Percentiles rank a stretch among this genome's conserved stretches.
Conservation (phyloP, 2,329 filamentous ascomycete species). For the Penicillium sp. region DNA sequence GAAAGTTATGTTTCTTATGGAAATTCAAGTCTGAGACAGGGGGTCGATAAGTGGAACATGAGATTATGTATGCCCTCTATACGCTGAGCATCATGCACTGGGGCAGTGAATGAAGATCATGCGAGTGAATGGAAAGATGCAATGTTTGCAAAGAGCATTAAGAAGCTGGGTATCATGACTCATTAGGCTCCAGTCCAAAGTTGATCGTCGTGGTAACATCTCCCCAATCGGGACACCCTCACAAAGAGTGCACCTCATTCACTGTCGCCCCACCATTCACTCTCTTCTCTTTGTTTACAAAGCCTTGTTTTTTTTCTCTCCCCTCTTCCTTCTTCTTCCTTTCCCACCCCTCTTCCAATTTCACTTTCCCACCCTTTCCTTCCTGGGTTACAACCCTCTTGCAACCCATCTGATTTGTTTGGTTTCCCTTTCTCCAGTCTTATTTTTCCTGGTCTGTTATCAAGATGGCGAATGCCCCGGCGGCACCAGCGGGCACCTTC, state of each 20-base stretch:
- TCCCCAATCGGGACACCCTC: no score
- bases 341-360: not conserved
- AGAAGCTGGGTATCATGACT: no score
- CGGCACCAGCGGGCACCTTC: not conserved
- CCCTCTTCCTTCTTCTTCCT: conserved; percentile 11
- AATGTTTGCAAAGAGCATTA: no score
- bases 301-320: not conserved
- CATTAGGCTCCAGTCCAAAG: no score
- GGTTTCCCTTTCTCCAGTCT: not conserved
- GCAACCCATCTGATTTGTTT: no score
- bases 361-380: not conserved
- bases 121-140: no score
- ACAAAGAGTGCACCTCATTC: no score
- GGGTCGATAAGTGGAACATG: not conserved
- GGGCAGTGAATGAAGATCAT: no score
- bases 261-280: not conserved
- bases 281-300: not conserved
- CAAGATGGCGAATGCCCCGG: not conserved
- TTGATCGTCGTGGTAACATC: no score
- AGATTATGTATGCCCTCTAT: not conserved
- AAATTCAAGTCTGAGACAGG: not conserved
- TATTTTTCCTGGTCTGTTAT: not conserved
- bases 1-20: not conserved
- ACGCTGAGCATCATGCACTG: no score
- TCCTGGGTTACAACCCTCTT: not conserved